Evolutionary conservation across 768 basidiomycete species (phyloP).

Genomic region (Ramaria sp.): DNA sequence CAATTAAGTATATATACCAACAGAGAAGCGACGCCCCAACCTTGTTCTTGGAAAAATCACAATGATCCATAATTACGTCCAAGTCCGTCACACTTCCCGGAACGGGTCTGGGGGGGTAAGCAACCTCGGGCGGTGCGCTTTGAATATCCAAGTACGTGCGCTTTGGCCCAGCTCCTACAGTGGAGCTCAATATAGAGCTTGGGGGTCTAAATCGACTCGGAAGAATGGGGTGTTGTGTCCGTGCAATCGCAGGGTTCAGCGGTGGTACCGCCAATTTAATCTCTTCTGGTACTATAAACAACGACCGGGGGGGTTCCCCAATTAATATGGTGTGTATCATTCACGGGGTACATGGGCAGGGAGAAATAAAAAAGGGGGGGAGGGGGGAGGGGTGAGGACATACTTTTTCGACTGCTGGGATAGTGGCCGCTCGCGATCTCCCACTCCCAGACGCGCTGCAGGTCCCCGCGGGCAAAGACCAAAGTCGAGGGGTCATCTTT

Average conservation of each 20-base stretch:
- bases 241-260: conserved; percentile 68
- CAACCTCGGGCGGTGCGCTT: conserved; percentile 46
- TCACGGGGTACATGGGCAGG: too few relatives aligned
- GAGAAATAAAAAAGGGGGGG: too few relatives aligned
- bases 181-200: conserved; percentile 20
- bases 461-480: conserved; percentile 63
- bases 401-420: conserved; percentile 71
- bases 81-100: conserved; percentile 82
- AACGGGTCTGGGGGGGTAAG: conserved; percentile 81
- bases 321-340: too few relatives aligned
- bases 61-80: conserved; percentile 85
- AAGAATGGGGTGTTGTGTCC: conserved; percentile 32
- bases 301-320: too few relatives aligned
- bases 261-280: conserved; percentile 45
- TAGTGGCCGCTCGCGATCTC: conserved; percentile 91
- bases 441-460: conserved; percentile 92
- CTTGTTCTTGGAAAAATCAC: conserved; percentile 78
- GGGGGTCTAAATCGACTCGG: conserved; percentile 27
- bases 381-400: conserved; percentile 25
- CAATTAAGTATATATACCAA: neutral
- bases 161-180: conserved; percentile 65
- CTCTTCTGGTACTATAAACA: conserved; percentile 59
- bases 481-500: conserved; percentile 59
- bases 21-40: conserved; percentile 23
- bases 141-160: conserved; percentile 70